A percentile compares a stretch with the other conserved stretches of the same genome.
Evolutionary conservation across 2,329 filamentous ascomycete genomes (phyloP).

Genomic region (Fusarium brevicatenulatum): DNA sequence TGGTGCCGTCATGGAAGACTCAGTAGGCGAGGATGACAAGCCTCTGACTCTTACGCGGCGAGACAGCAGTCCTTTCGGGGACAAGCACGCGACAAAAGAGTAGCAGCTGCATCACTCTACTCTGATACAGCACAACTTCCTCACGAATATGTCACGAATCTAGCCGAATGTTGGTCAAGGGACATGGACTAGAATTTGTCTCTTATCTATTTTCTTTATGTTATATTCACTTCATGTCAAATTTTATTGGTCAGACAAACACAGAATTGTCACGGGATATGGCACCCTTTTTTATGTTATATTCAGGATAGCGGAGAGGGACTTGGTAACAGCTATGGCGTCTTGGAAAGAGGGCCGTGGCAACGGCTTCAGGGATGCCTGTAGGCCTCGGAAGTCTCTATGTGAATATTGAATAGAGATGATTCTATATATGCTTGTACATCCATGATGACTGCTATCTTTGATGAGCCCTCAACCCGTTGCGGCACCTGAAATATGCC

Average conservation of each 20-base stretch:
- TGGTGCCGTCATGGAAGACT: constrained; percentile 65
- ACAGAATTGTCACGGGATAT: constrained; percentile 37
- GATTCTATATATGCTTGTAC: constrained; percentile 27
- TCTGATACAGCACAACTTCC: constrained; percentile 27
- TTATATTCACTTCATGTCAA: constrained; percentile 40
- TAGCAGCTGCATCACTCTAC: constrained; percentile 37
- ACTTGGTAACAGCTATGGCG: constrained; percentile 44
- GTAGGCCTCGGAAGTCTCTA: constrained; percentile 41
- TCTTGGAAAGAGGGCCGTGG: constrained; percentile 44
- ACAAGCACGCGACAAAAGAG: constrained; percentile 67
- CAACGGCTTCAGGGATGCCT: constrained; percentile 45
- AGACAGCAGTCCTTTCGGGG: constrained; percentile 64
- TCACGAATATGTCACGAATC: constrained; percentile 37
- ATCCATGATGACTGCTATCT: neutral
- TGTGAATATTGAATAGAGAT: constrained; percentile 45
- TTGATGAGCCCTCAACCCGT: neutral
- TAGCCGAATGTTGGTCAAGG: constrained; percentile 20
- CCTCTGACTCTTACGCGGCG: constrained; percentile 44
- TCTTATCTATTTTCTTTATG: constrained; percentile 11
- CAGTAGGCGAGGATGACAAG: constrained; percentile 51
- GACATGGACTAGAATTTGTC: constrained; percentile 25
- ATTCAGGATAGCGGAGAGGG: constrained; percentile 35
- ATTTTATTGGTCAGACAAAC: constrained; percentile 40
- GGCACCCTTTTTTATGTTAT: constrained; percentile 38
- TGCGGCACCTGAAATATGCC: neutral